Conservation (phyloP, 768 basidiomycete genomes). For the Pleurotus tuber-regium region DNA sequence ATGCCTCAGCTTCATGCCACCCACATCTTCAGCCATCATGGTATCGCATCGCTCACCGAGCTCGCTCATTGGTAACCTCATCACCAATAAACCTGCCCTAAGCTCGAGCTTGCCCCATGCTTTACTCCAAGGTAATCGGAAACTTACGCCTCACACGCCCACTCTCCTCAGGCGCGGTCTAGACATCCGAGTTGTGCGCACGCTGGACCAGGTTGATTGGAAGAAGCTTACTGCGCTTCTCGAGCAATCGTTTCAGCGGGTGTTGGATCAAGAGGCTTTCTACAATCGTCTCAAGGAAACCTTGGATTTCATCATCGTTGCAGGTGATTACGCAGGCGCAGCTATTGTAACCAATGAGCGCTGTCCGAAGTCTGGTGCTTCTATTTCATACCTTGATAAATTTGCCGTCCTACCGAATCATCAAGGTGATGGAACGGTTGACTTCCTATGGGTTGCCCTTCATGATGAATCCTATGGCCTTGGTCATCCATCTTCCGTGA, state of each 20-base stretch:
- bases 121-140: conserved; percentile 81
- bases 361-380: conserved; percentile 30
- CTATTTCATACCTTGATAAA: conserved; percentile 95
- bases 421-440: conserved; percentile 98
- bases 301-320: conserved; percentile 90
- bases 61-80: conserved; percentile 93
- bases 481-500: conserved; percentile 89
- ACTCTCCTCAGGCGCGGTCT: conserved; percentile 89
- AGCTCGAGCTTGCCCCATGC: conserved; percentile 96
- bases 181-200: conserved; percentile 79
- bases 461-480: conserved; percentile 98
- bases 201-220: conserved; percentile 67
- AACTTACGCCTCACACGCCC: conserved; percentile 86
- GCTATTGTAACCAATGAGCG: conserved; percentile 83
- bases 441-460: conserved; percentile 98
- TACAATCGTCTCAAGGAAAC: conserved; percentile 72
- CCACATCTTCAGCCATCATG: conserved; percentile 91
- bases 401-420: conserved; percentile 94
- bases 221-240: conserved; percentile 75
- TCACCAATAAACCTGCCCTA: conserved; percentile 96
- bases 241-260: conserved; percentile 81
- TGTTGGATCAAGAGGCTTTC: conserved; percentile 70
- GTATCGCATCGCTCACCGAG: conserved; percentile 96
- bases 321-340: conserved; percentile 93
- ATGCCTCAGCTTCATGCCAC: conserved; percentile 91